These are phyloP conservation scores for Trichoderma asperellum DNA, from an alignment of 2,329 filamentous ascomycete genomes.

Conservation along the genomic window DNA sequence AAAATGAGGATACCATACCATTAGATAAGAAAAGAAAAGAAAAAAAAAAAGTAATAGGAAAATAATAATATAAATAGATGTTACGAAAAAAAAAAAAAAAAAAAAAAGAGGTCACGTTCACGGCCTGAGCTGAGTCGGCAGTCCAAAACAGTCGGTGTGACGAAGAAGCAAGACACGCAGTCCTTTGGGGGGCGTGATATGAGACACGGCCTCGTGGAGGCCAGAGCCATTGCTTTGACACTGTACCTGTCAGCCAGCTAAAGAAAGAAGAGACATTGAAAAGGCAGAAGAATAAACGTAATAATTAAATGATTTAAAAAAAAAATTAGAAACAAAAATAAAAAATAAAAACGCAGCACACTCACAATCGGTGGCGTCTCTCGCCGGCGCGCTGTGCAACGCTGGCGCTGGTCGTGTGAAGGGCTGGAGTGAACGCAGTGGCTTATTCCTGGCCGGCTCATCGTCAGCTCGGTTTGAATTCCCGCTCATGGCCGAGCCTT, in stretches of 20 bases:
- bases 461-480: neutral
- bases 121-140: conserved; percentile 17
- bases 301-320: too few relatives aligned
- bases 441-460: neutral
- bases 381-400: conserved; percentile 21
- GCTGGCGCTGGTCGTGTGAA: conserved; percentile 28
- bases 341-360: neutral
- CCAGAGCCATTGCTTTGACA: neutral
- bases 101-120: conserved; percentile 15
- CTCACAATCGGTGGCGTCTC: conserved; percentile 1
- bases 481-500: neutral
- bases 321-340: neutral
- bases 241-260: neutral
- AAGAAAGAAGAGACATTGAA: neutral
- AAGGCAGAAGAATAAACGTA: neutral
- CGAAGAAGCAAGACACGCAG: neutral
- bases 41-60: neutral
- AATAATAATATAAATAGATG: neutral
- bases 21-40: neutral
- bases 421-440: conserved; percentile 12
- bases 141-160: conserved; percentile 26
- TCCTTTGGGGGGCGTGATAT: conserved; percentile 3
- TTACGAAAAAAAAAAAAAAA: conserved; percentile 1
- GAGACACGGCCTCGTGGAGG: conserved; percentile 25
- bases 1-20: neutral